phyloP scores from a whole-genome alignment of 2,329 filamentous ascomycete genomes.

The Dactylellina leptospora region DNA sequence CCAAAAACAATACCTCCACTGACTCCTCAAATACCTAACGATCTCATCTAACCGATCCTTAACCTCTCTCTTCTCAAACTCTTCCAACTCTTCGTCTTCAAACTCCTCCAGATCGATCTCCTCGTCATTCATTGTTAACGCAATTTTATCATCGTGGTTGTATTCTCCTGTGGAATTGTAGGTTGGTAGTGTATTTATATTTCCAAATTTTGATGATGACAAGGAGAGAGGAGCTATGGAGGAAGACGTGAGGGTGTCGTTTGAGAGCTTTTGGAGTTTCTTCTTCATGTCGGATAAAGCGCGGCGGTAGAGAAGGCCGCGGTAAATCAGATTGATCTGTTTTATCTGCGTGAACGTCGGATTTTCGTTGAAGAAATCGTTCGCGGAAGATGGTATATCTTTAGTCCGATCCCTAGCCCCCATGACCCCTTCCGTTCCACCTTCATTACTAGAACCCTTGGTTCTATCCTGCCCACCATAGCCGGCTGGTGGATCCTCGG shows the following conservation, averaged over 20 bases:
- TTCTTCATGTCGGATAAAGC: conserved; percentile 75
- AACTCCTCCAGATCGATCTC: conserved; percentile 69
- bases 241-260: conserved; percentile 67
- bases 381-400: not conserved
- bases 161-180: conserved; percentile 73
- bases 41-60: conserved; percentile 73
- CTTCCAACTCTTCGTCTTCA: conserved; percentile 80
- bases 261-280: conserved; percentile 71
- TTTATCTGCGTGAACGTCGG: conserved; percentile 64
- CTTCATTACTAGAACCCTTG: conserved; percentile 28
- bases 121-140: conserved; percentile 62
- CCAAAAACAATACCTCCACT: conserved; percentile 90
- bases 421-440: conserved; percentile 52
- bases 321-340: conserved; percentile 79
- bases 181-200: conserved; percentile 68
- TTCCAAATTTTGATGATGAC: no score
- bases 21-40: conserved; percentile 74
- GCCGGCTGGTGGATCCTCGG: conserved; percentile 61
- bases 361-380: conserved; percentile 37
- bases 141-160: conserved; percentile 76
- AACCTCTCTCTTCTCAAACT: conserved; percentile 75
- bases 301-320: conserved; percentile 75
- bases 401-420: conserved; percentile 54
- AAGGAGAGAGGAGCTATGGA: conserved; percentile 60
- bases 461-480: conserved; percentile 54